phyloP scores from a whole-genome alignment of 2,329 filamentous ascomycete species.

The Cladosporium sp. region DNA sequence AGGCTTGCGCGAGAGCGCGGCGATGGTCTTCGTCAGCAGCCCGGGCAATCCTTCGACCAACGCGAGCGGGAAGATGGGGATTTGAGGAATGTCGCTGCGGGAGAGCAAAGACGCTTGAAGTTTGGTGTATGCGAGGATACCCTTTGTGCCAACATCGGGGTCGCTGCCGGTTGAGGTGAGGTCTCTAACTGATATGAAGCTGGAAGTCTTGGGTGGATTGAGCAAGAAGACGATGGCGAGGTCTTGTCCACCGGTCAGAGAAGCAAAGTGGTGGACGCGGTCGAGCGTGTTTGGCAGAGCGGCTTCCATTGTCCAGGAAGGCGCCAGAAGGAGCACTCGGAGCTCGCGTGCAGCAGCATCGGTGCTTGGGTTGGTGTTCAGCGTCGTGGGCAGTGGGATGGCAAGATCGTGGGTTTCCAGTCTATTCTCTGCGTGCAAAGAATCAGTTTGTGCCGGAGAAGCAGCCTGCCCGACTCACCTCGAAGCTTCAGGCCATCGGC shows the following conservation, averaged over 20 bases:
- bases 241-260: conserved; percentile 32
- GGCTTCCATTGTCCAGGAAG: conserved; percentile 23
- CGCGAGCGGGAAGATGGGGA: conserved; percentile 32
- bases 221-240: conserved; percentile 37
- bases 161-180: conserved; percentile 2
- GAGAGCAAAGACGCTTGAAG: conserved; percentile 32
- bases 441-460: not conserved
- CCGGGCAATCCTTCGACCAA: conserved; percentile 25
- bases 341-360: conserved; percentile 23
- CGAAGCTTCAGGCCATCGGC: conserved; percentile 29
- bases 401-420: conserved; percentile 42
- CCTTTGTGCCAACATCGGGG: conserved; percentile 7
- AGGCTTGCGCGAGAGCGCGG: conserved; percentile 12
- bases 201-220: conserved; percentile 19
- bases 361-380: conserved; percentile 19
- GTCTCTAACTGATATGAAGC: conserved; percentile 23
- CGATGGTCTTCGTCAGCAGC: conserved; percentile 21
- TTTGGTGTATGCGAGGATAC: conserved; percentile 28
- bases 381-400: conserved; percentile 25
- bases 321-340: conserved; percentile 36
- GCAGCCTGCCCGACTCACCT: conserved; percentile 20
- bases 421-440: conserved; percentile 28
- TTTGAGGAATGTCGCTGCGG: conserved; percentile 23
- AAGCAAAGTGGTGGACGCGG: conserved; percentile 35
- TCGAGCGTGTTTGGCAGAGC: conserved; percentile 28